Percentiles rank a stretch among this genome's conserved stretches.
Conservation (phyloP, 2,329 filamentous ascomycete genomes). For the Venturia nashicola region DNA sequence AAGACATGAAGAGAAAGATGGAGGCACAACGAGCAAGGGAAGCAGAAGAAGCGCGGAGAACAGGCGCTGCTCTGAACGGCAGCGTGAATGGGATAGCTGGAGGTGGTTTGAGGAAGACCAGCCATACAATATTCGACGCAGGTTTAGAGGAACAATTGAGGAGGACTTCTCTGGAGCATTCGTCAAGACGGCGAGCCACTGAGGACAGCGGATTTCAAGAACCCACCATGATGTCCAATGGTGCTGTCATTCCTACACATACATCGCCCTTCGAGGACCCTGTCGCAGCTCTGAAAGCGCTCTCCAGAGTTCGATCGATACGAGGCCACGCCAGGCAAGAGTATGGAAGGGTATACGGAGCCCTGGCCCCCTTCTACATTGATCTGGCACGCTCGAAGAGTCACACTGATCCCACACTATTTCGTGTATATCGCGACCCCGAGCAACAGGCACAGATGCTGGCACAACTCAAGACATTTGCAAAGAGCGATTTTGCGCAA, state of each 20-base stretch:
- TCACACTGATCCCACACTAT: conserved; percentile 71
- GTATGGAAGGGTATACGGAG: conserved; percentile 83
- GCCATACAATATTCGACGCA: conserved; percentile 63
- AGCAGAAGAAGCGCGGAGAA: conserved; percentile 23
- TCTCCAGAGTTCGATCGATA: conserved; percentile 63
- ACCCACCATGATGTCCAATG: conserved; percentile 40
- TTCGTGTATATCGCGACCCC: conserved; percentile 75
- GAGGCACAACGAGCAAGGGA: conserved; percentile 40
- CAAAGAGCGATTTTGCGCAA: conserved; percentile 65
- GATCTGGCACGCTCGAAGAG: conserved; percentile 62
- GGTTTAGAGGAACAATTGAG: conserved; percentile 51
- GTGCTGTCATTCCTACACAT: conserved; percentile 17
- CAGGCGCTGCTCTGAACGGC: conserved; percentile 21
- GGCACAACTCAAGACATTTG: conserved; percentile 65
- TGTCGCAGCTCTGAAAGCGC: conserved; percentile 52
- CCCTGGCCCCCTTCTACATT: conserved; percentile 76
- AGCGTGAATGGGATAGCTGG: conserved; percentile 25
- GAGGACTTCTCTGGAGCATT: conserved; percentile 26
- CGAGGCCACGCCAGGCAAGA: conserved; percentile 78
- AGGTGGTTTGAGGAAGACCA: conserved; percentile 25
- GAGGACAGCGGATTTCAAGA: conserved; percentile 69
- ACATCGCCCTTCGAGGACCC: conserved; percentile 39
- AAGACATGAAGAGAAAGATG: conserved; percentile 43
- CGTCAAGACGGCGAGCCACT: conserved; percentile 18
- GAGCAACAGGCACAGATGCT: conserved; percentile 87